Evolutionary conservation across 2,329 filamentous ascomycete species (phyloP), one percentile per base, ranked within the genome.

Genomic region (Scytalidium lignicola): DNA sequence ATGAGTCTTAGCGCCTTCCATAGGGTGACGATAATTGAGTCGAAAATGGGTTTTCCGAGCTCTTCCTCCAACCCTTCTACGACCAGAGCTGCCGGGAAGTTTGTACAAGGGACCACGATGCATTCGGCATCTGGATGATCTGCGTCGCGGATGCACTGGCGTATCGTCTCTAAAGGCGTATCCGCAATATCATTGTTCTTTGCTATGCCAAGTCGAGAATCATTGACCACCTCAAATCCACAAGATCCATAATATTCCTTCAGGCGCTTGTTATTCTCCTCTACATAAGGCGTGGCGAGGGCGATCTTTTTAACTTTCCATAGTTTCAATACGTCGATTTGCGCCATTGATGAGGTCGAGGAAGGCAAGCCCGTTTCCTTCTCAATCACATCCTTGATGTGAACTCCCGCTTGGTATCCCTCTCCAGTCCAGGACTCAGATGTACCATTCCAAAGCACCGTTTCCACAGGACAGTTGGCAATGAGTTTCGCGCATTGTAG

Each of bases 71-170:
- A 40, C 12, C 41, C 29, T 19, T 46, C 44, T 23, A 46, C 44
- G 15, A 46, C 22, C 21, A 41, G 17, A 18, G n/a, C 44, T 12
- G 32, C 44, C 1, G 44, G 44, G n/a, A 46, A 46, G 23, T 46
- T 46, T 8, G 44, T 46, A 19, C 44, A 46, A n/a, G 44, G 44
- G 2, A 46, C 23, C 9, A 46, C 44, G n/a, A 46, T 46, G 26
- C 44, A 46, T 40, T 46, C 44, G 12, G 44, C 44, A 22, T 39
- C 43, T 17, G 43, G 43, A 46, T 26, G 20, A 41, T 46, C 32
- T 13, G 32, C 44, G 21, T 46, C 29, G 37, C 44, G 9, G 32
- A 46, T 46, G 29, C 37, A 41, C 21, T 41, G 29, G 9, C 44
- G 19, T 21, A 41, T 46, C 13, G 29, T 23, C 29, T 46, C 44